A percentile compares a stretch with the other conserved stretches of the same genome.
phyloP scores from a whole-genome alignment of 768 basidiomycete genomes.

The Pleurotus eryngii region DNA sequence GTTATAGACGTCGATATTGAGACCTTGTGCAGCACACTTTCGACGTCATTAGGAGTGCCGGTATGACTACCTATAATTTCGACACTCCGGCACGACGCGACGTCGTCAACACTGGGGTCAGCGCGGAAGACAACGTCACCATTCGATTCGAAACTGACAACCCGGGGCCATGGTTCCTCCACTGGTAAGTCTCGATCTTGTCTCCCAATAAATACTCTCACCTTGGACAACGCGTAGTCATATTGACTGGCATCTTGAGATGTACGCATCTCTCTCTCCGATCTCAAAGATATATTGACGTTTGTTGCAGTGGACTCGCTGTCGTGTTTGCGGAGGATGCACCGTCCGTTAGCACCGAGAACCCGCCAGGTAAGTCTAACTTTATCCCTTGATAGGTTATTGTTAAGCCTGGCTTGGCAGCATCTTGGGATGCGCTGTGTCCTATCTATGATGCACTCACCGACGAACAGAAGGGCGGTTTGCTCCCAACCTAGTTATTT shows the following conservation, averaged over 20 bases:
- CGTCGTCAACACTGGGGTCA: conserved; percentile 28
- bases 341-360: conserved; percentile 2
- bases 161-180: conserved; percentile 45
- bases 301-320: conserved; percentile 16
- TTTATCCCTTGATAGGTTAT: neutral
- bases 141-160: conserved; percentile 52
- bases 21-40: conserved; percentile 27
- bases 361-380: conserved; percentile 17
- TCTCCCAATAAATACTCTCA: neutral
- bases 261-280: conserved; percentile 20
- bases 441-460: conserved; percentile 21
- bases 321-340: conserved; percentile 26
- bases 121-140: conserved; percentile 32
- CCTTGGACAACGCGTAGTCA: conserved; percentile 10
- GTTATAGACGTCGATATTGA: neutral
- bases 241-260: conserved; percentile 28
- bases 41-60: conserved; percentile 38
- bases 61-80: conserved; percentile 34
- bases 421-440: conserved; percentile 26
- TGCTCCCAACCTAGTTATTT: neutral
- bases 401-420: conserved; percentile 1
- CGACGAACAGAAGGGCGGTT: neutral
- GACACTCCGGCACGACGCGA: conserved; percentile 35
- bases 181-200: conserved; percentile 24
- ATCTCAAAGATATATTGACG: neutral